phyloP scores from a whole-genome alignment of 1,284 basidiomycete genomes.

The Butyriboletus pseudospeciosus region DNA sequence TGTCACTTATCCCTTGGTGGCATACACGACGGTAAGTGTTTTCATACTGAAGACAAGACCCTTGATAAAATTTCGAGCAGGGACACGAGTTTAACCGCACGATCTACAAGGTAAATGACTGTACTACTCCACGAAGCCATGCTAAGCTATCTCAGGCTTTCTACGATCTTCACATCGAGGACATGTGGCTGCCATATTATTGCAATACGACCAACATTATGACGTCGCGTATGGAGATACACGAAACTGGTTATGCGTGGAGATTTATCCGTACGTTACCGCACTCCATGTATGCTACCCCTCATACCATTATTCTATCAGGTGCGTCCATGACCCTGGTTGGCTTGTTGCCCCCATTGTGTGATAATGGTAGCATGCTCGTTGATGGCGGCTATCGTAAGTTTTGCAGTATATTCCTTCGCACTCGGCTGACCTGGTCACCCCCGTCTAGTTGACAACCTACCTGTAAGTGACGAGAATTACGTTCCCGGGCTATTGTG shows the following conservation, averaged over 20 bases:
- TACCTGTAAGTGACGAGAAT: conserved; percentile 56
- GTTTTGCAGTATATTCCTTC: conserved; percentile 25
- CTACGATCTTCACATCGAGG: conserved; percentile 94
- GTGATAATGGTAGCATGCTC: conserved; percentile 91
- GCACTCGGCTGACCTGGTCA: conserved; percentile 4
- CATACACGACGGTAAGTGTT: conserved; percentile 86
- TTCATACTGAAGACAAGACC: conserved; percentile 21
- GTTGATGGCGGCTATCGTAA: conserved; percentile 91
- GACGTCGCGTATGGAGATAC: conserved; percentile 94
- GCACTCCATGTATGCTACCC: background rate
- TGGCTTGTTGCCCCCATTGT: conserved; percentile 90
- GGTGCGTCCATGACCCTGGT: conserved; percentile 98
- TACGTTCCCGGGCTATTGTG: background rate
- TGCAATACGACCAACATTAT: conserved; percentile 99
- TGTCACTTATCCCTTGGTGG: conserved; percentile 94
- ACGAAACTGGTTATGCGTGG: conserved; percentile 96
- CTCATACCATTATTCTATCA: conserved; percentile 19
- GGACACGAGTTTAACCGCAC: conserved; percentile 89
- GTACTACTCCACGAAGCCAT: background rate
- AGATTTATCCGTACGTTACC: conserved; percentile 68
- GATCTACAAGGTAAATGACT: conserved; percentile 66
- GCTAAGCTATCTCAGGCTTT: conserved; percentile 57
- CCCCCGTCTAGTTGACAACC: conserved; percentile 70
- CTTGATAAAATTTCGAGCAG: conserved; percentile 35
- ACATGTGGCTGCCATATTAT: conserved; percentile 99